These are phyloP conservation scores for Populus hybrid DNA, from an alignment of 441 rosid species.

Conservation along the genomic window DNA sequence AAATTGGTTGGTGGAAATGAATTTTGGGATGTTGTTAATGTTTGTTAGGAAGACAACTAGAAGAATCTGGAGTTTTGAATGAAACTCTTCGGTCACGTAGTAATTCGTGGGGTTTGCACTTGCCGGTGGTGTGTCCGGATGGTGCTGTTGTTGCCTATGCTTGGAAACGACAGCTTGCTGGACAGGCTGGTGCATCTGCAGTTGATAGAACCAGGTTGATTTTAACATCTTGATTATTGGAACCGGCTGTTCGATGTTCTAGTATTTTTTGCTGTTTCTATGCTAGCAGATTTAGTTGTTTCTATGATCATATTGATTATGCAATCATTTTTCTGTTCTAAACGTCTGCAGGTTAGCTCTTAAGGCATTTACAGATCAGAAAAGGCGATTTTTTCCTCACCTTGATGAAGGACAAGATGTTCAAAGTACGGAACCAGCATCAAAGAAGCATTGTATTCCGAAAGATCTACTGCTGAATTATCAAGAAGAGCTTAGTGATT, in stretches of 20 bases:
- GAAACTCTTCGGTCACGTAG: constrained; percentile 76
- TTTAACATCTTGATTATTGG: background rate
- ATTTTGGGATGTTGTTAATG: constrained; percentile 15
- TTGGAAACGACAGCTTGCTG: constrained; percentile 96
- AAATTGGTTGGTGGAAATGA: background rate
- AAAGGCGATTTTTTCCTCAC: constrained; percentile 75
- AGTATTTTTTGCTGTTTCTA: background rate
- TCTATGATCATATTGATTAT: background rate
- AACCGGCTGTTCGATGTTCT: background rate
- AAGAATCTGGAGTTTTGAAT: constrained; percentile 84
- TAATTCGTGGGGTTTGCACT: constrained; percentile 89
- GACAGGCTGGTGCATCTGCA: constrained; percentile 98
- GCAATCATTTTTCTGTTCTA: background rate
- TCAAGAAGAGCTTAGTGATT: constrained; percentile 49
- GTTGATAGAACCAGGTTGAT: constrained; percentile 91
- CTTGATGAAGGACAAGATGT: constrained; percentile 49
- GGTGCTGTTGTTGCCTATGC: constrained; percentile 97
- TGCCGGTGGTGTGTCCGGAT: constrained; percentile 96
- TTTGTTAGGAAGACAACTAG: constrained; percentile 71
- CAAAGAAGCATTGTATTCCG: constrained; percentile 50
- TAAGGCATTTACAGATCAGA: constrained; percentile 88
- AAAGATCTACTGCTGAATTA: constrained; percentile 30
- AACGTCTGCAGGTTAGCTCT: constrained; percentile 64
- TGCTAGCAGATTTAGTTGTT: background rate
- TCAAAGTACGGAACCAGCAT: constrained; percentile 38